A percentile compares a stretch with the other conserved stretches of the same genome.
These are phyloP conservation scores for Xenosphaeropsis pyriputrescens DNA, from an alignment of 2,329 filamentous ascomycete genomes.

Conservation along the genomic window DNA sequence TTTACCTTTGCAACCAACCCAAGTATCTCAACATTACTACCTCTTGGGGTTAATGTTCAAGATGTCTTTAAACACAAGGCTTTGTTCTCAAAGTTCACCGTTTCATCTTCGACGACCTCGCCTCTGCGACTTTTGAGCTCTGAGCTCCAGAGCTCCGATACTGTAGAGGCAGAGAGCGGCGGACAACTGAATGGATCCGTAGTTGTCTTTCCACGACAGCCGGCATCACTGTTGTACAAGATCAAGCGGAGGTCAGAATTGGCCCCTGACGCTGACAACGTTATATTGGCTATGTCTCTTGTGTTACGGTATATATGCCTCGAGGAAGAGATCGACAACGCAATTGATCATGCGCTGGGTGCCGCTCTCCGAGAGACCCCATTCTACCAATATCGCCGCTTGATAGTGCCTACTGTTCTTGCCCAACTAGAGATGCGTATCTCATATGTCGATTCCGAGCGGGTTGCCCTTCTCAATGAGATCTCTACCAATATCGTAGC, in stretches of 20 bases:
- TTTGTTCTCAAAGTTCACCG: conserved; percentile 80
- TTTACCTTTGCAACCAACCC: conserved; percentile 50
- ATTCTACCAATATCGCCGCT: conserved; percentile 29
- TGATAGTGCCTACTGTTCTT: conserved; percentile 29
- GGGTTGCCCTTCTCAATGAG: conserved; percentile 35
- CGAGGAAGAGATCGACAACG: conserved; percentile 52
- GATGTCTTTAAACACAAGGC: conserved; percentile 79
- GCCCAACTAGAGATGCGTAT: conserved; percentile 28
- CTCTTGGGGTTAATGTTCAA: conserved; percentile 89
- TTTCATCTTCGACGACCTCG: conserved; percentile 63
- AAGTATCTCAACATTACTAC: conserved; percentile 57
- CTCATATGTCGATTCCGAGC: conserved; percentile 37
- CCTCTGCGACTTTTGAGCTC: conserved; percentile 64
- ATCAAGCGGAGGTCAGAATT: conserved; percentile 40
- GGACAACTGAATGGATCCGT: conserved; percentile 34
- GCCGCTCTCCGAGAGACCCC: conserved; percentile 23
- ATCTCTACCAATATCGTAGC: conserved; percentile 33
- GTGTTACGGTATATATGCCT: conserved; percentile 64
- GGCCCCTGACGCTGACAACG: neutral
- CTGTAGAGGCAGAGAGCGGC: conserved; percentile 51
- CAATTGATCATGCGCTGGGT: conserved; percentile 28
- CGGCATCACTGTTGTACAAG: conserved; percentile 68
- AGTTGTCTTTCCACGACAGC: conserved; percentile 66
- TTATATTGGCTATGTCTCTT: conserved; percentile 35
- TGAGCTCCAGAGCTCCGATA: conserved; percentile 52